phyloP scores from a whole-genome alignment of 163 green algal species.

The Volvox carteri region DNA sequence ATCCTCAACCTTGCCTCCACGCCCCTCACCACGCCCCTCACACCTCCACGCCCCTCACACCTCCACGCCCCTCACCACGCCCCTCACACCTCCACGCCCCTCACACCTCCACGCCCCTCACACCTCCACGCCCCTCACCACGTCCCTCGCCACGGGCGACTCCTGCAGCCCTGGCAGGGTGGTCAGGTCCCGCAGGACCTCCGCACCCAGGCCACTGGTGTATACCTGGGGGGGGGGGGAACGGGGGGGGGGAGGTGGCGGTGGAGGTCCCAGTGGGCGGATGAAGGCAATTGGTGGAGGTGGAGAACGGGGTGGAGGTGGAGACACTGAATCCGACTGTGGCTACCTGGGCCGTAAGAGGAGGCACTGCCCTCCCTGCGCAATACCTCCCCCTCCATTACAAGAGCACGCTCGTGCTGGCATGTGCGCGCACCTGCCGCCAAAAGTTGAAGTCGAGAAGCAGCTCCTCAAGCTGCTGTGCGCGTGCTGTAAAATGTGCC shows the following conservation, averaged over 20 bases:
- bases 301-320: no score
- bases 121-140: not conserved
- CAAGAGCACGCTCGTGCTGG: no score
- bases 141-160: not conserved
- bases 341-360: no score
- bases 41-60: not conserved
- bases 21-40: not conserved
- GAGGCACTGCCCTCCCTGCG: no score
- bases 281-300: no score
- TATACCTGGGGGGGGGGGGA: constrained; percentile 8
- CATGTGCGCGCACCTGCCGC: constrained; percentile 26
- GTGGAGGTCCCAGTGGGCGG: not conserved
- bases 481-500: not conserved
- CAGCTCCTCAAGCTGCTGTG: constrained; percentile 40
- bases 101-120: not conserved
- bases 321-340: no score
- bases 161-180: constrained; percentile 12
- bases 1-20: not conserved
- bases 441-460: constrained; percentile 32
- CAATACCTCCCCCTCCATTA: no score
- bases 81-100: not conserved
- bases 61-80: not conserved
- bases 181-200: constrained; percentile 18
- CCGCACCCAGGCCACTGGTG: not conserved
- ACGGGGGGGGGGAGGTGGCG: not conserved